These are phyloP conservation scores for Amanita phalloides DNA, from an alignment of 768 basidiomycete species.

Conservation along the genomic window DNA sequence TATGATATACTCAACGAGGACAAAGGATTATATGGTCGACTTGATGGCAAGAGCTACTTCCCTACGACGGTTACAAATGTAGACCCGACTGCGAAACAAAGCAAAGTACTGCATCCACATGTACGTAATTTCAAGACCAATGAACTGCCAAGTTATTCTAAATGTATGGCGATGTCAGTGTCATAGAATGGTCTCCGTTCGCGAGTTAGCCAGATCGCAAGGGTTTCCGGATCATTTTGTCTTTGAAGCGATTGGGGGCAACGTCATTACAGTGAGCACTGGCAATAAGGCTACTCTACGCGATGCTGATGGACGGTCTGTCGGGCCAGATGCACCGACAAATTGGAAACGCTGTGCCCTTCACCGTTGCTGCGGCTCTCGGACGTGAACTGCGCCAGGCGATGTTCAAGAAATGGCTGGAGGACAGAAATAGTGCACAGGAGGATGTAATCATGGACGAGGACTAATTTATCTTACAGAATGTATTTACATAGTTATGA, in stretches of 20 bases:
- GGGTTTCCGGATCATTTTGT: slow-evolving; percentile 71
- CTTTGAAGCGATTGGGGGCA: slow-evolving; percentile 41
- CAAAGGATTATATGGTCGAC: slow-evolving; percentile 42
- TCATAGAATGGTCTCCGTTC: slow-evolving; percentile 59
- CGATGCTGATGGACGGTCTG: background rate
- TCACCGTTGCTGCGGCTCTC: slow-evolving; percentile 51
- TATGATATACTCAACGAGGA: background rate
- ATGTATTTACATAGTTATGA: no score
- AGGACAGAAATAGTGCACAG: slow-evolving; percentile 11
- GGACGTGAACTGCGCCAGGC: slow-evolving; percentile 49
- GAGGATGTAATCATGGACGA: background rate
- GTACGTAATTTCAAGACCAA: slow-evolving; percentile 24
- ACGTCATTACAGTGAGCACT: slow-evolving; percentile 48
- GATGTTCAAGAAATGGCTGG: slow-evolving; percentile 41
- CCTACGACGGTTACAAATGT: slow-evolving; percentile 73
- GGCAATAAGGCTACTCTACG: background rate
- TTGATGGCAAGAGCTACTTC: slow-evolving; percentile 47
- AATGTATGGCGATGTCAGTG: slow-evolving; percentile 29
- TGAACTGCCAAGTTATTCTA: background rate
- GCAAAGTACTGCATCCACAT: slow-evolving; percentile 54
- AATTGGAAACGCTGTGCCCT: slow-evolving; percentile 74
- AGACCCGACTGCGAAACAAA: slow-evolving; percentile 71
- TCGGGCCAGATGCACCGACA: slow-evolving; percentile 61
- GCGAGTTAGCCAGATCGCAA: slow-evolving; percentile 72
- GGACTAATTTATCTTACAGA: background rate